A percentile compares a stretch with the other conserved stretches of the same genome.
Evolutionary conservation across 2,329 filamentous ascomycete genomes (phyloP).

Genomic region (Berkeleyomyces basicola): DNA sequence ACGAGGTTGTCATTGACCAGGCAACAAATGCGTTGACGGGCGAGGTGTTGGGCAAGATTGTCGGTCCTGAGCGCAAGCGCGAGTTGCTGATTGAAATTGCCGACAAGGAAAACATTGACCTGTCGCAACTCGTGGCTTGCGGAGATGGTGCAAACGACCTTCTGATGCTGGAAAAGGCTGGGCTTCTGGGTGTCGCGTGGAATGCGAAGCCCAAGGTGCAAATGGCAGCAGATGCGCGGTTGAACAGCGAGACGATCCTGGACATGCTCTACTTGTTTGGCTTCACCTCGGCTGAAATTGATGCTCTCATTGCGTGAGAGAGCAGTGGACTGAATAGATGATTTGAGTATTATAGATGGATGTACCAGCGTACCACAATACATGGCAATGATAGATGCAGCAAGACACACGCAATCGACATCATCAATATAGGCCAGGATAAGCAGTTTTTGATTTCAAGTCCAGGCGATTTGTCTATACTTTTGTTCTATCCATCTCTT

Average conservation of each 20-base stretch:
- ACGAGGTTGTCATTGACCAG: slow-evolving; percentile 55
- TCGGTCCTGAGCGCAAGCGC: slow-evolving; percentile 60
- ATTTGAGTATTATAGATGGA: background rate
- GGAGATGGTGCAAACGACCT: slow-evolving; percentile 75
- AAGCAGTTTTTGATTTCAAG: too few relatives aligned
- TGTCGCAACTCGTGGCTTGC: slow-evolving; percentile 54
- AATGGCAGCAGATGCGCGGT: slow-evolving; percentile 52
- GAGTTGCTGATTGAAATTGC: slow-evolving; percentile 58
- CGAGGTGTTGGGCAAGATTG: slow-evolving; percentile 53
- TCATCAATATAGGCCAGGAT: background rate
- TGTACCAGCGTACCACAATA: background rate
- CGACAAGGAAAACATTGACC: slow-evolving; percentile 43
- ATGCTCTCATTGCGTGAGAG: slow-evolving; percentile 24
- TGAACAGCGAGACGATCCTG: slow-evolving; percentile 54
- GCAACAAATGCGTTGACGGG: slow-evolving; percentile 45
- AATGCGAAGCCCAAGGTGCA: slow-evolving; percentile 74
- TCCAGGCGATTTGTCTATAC: too few relatives aligned
- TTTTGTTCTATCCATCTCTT: too few relatives aligned
- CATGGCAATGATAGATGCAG: background rate
- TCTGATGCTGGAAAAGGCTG: slow-evolving; percentile 60
- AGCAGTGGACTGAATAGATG: background rate
- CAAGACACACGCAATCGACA: background rate
- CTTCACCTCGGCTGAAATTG: slow-evolving; percentile 48
- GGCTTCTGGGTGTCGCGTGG: slow-evolving; percentile 57
- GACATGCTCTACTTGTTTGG: slow-evolving; percentile 63